phyloP scores from a whole-genome alignment of 2,329 filamentous ascomycete genomes.

The Chaetomiaceae sp. region DNA sequence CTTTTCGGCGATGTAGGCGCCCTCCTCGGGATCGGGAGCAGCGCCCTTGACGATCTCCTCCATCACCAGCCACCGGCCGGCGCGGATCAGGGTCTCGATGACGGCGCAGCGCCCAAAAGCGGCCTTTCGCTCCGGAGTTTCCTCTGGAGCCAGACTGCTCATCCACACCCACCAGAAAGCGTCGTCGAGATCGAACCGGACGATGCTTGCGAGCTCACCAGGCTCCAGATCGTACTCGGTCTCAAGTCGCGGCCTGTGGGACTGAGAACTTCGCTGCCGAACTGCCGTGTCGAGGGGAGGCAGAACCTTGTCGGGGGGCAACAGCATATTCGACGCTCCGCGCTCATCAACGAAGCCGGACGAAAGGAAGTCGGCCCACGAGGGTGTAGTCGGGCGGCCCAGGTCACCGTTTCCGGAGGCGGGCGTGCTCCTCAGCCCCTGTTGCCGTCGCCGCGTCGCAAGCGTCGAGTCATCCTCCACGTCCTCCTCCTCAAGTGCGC shows the following conservation, averaged over 20 bases:
- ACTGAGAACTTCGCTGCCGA: constrained; percentile 81
- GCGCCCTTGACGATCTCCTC: constrained; percentile 96
- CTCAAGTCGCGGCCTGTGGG: constrained; percentile 69
- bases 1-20: constrained; percentile 91
- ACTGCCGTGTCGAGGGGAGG: constrained; percentile 72
- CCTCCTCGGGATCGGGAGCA: constrained; percentile 74
- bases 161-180: constrained; percentile 99
- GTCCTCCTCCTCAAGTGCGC: constrained; percentile 65
- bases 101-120: constrained; percentile 92
- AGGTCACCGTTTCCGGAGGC: constrained; percentile 61
- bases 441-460: constrained; percentile 35
- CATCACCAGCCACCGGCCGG: constrained; percentile 86
- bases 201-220: constrained; percentile 91
- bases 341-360: constrained; percentile 81
- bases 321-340: constrained; percentile 63
- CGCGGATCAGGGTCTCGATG: constrained; percentile 77
- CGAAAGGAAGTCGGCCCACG: constrained; percentile 96
- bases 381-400: constrained; percentile 86
- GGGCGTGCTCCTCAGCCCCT: constrained; percentile 59
- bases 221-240: constrained; percentile 69
- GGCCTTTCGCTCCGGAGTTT: constrained; percentile 78
- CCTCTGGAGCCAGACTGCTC: constrained; percentile 87
- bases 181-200: constrained; percentile 79
- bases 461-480: constrained; percentile 54
- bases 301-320: constrained; percentile 88